Conservation (phyloP, 495 filamentous ascomycete species). For the Penicillium argentinense region DNA sequence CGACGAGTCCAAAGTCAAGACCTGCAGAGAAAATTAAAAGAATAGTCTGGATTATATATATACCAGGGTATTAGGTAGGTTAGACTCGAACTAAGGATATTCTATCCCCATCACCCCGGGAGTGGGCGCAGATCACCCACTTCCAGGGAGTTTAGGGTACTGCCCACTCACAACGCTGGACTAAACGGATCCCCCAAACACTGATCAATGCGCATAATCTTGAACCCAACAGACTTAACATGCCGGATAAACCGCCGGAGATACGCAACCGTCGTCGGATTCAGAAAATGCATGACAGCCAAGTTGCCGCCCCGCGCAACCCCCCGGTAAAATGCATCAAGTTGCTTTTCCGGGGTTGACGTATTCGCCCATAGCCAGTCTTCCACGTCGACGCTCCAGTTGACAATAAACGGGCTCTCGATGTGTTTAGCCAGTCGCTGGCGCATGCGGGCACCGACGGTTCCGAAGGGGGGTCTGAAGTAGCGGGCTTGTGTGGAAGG, state of each 20-base stretch:
- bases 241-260: conserved; percentile 67
- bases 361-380: conserved; percentile 74
- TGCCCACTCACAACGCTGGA: conserved; percentile 46
- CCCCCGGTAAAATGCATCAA: conserved; percentile 71
- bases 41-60: no score
- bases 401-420: conserved; percentile 58
- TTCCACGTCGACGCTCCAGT: conserved; percentile 76
- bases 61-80: no score
- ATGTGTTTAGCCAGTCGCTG: conserved; percentile 57
- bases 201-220: conserved; percentile 77
- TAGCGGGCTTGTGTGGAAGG: conserved; percentile 44
- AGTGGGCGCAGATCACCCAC: no score
- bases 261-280: conserved; percentile 65
- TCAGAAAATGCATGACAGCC: conserved; percentile 76
- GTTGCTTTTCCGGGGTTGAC: conserved; percentile 67
- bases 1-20: no score
- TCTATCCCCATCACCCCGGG: no score
- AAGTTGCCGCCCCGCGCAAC: conserved; percentile 66
- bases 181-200: conserved; percentile 71
- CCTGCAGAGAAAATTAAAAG: no score
- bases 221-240: conserved; percentile 64
- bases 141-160: background rate
- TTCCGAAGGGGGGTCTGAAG: conserved; percentile 78
- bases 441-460: conserved; percentile 68
- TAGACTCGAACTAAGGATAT: no score